Evolutionary conservation across 768 basidiomycete species (phyloP), one percentile per base, ranked within the genome.

Genomic region (Dictyophora rubrovolvata): DNA sequence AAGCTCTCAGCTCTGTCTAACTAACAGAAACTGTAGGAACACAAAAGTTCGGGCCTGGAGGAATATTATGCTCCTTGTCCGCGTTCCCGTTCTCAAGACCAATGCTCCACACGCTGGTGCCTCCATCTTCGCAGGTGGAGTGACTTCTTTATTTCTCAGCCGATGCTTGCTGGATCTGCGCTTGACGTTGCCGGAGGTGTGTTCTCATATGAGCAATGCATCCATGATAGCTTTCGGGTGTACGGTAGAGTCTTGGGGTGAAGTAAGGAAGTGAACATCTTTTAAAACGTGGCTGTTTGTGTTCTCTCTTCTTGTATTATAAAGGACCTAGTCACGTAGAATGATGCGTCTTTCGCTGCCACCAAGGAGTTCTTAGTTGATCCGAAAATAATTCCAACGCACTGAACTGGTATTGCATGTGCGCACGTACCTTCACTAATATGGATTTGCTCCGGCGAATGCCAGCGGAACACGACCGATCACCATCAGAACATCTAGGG

Each of bases 11-110:
- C n/a, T 42, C 12, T 12, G 42, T 42, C 10, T 10, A 36, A 56
- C 16, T 14, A 21, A 56, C n/a, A 58, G 28, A 28, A 28, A 48
- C 2, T 67, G 62, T 79, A 87, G 79, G 84, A 87, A 91, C 89
- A 83, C 69, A 81, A 87, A 88, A 92, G 89, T 91, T 92, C 89
- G 89, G 86, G 81, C 89, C 79, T 69, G 88, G 85, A 85, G 82
- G 81, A 79, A 72, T 42, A 42, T 78, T 80, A 84, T 85, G 83
- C 80, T 89, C 83, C 87, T 83, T 81, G 88, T 81, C 86, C 89
- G 89, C 89, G 89, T 92, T 67, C 66, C 66, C 66, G 66, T 67
- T 65, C 63, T 63, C 66, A 52, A 67, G 60, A 67, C 18, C 53
- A 58, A 66, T 51, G 64, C 57, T n/a, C 23, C 11, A 22, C 2